phyloP scores from a whole-genome alignment of 441 rosid genomes.

The Hura crepitans region DNA sequence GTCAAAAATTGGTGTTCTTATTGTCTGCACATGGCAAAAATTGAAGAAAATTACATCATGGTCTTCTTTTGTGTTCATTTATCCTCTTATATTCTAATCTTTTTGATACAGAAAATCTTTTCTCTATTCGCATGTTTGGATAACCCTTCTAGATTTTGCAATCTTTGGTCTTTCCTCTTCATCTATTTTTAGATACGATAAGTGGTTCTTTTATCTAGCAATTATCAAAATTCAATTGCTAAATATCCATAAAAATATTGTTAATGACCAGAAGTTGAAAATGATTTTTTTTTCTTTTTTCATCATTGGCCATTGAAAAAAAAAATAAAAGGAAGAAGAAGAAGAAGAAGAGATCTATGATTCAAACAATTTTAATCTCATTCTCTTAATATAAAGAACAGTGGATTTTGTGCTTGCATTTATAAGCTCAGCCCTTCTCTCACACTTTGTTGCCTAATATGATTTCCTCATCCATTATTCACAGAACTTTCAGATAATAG shows the following conservation, averaged over 20 bases:
- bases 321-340: not conserved
- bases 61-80: not conserved
- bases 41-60: not conserved
- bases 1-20: not conserved
- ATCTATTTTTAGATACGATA: not conserved
- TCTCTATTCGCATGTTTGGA: not conserved
- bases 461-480: not conserved
- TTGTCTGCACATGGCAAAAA: not conserved
- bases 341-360: too few relatives aligned
- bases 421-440: not conserved
- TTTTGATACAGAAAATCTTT: not conserved
- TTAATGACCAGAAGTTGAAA: too few relatives aligned
- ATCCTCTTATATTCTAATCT: not conserved
- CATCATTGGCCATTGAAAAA: too few relatives aligned
- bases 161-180: not conserved
- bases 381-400: too few relatives aligned
- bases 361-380: too few relatives aligned
- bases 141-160: not conserved
- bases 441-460: not conserved
- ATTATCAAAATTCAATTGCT: not conserved
- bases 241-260: not conserved
- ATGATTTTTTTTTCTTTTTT: too few relatives aligned
- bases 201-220: not conserved
- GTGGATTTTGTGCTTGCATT: not conserved
- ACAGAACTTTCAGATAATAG: slow-evolving; percentile 28